phyloP scores from a whole-genome alignment of 495 filamentous ascomycete genomes.

The Chaetomium fimeti region DNA sequence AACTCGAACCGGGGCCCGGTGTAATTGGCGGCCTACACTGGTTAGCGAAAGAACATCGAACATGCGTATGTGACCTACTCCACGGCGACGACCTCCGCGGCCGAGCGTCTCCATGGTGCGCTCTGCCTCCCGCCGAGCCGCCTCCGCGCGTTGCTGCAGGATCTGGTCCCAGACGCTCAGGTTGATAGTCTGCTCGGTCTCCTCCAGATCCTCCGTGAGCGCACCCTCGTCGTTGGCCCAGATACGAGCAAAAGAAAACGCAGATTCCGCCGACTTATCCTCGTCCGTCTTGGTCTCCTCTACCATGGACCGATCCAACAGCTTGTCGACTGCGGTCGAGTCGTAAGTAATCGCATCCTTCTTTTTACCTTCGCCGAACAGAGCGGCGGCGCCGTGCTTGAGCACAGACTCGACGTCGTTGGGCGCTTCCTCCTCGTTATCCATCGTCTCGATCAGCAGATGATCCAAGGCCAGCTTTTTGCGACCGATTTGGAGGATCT shows the following conservation, averaged over 20 bases:
- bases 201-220: conserved; percentile 58
- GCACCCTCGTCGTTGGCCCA: conserved; percentile 77
- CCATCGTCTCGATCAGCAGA: conserved; percentile 87
- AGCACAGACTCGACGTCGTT: conserved; percentile 85
- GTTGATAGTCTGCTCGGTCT: conserved; percentile 53
- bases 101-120: conserved; percentile 68
- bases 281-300: conserved; percentile 64
- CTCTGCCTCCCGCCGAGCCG: conserved; percentile 65
- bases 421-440: conserved; percentile 64
- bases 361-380: conserved; percentile 75
- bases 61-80: conserved; percentile 40
- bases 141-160: conserved; percentile 73
- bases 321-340: conserved; percentile 71
- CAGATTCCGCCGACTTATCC: conserved; percentile 62
- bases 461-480: conserved; percentile 95
- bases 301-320: conserved; percentile 79
- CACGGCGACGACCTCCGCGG: conserved; percentile 69
- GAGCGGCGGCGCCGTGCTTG: conserved; percentile 77
- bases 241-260: conserved; percentile 87
- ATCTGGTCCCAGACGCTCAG: conserved; percentile 85
- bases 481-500: conserved; percentile 92
- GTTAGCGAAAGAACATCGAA: conserved; percentile 22
- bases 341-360: conserved; percentile 73
- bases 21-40: conserved; percentile 31
- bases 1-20: conserved; percentile 30